Percentiles rank a stretch among this genome's conserved stretches.
Evolutionary conservation across 2,329 filamentous ascomycete genomes (phyloP).

Genomic region (Mycogone perniciosa): DNA sequence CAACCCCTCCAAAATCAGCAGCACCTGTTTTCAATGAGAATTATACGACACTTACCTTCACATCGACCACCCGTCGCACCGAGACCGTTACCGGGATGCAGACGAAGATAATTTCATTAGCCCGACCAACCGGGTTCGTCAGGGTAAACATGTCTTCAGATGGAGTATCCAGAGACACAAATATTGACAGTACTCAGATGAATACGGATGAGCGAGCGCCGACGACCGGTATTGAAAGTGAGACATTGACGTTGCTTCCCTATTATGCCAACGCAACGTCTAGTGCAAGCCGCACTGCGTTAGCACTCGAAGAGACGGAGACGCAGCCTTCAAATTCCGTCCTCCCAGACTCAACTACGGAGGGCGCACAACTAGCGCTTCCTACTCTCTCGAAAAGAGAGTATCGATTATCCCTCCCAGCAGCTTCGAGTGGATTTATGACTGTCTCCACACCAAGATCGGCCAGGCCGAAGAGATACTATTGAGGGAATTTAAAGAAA

Average conservation of each 20-base stretch:
- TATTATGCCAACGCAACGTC: neutral
- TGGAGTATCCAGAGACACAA: no score
- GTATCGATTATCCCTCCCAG: neutral
- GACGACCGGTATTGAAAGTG: no score
- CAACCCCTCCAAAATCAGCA: neutral
- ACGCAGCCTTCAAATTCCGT: neutral
- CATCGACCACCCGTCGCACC: neutral
- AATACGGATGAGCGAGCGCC: no score
- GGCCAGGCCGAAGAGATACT: constrained; percentile 7
- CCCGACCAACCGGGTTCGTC: neutral
- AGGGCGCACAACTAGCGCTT: neutral
- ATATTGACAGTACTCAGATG: no score
- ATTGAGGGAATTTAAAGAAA: constrained; percentile 3
- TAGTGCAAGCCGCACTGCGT: neutral
- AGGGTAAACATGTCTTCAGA: neutral
- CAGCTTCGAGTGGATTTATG: constrained; percentile 17
- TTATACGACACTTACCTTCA: constrained; percentile 1
- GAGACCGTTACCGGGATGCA: neutral
- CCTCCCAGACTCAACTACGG: neutral
- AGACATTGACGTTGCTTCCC: no score
- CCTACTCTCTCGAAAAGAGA: neutral
- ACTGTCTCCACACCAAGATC: constrained; percentile 19
- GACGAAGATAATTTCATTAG: neutral
- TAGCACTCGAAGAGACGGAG: neutral
- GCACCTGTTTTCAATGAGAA: neutral